Base-by-base conservation (phyloP, 2,329 filamentous ascomycete genomes). In the Aspergillus vadensis region DNA sequence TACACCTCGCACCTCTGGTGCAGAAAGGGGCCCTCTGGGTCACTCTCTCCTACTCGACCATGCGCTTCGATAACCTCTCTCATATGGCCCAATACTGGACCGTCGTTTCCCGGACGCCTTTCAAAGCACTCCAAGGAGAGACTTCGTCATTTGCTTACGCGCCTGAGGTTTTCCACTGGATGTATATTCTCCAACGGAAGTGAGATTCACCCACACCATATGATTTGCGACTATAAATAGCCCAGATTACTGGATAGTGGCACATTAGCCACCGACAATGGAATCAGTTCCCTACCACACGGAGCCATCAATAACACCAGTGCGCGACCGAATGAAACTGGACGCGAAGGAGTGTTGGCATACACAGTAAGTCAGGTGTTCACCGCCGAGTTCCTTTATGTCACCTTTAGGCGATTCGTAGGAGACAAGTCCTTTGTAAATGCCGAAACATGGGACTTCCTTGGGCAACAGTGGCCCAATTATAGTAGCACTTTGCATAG, bases 111-210 rank as follows among this genome's bases (percentile, higher is more conserved):
- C 73, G 70, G 6, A 72, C 63, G 6, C 62, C 72, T 3, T 27
- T 76, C 23, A 71, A 71, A 57, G 74, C 74, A 9, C 74, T 73
- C 12, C 15, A 72, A 7, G 74, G 74, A 2, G 50, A 65, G 32
- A 63, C 67, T 1, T 71, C 69, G n/a, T 63, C 71, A 0, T 65
- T 67, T 39, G 70, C 70, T 5, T 51, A 73, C 60, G 65, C 70
- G 4, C 74, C 74, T 0, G 68, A 74, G 12, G 67, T 76, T 5
- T 76, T 71, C 56, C 74, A 76, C 59, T 76, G 74, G 74, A 32
- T 75, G 12, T 76, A 76, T 65, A 63, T 71, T 4, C 54, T 76
- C 25, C 66, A 69, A 43, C 68, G 74, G 9, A 66, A 63, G 56
- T 74, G 52, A 49, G 44, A 44, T 43, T 7, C 9, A 21, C 17